These are phyloP conservation scores for Zizania latifolia DNA, from an alignment of 176 grass and related monocot species.

Conservation along the genomic window DNA sequence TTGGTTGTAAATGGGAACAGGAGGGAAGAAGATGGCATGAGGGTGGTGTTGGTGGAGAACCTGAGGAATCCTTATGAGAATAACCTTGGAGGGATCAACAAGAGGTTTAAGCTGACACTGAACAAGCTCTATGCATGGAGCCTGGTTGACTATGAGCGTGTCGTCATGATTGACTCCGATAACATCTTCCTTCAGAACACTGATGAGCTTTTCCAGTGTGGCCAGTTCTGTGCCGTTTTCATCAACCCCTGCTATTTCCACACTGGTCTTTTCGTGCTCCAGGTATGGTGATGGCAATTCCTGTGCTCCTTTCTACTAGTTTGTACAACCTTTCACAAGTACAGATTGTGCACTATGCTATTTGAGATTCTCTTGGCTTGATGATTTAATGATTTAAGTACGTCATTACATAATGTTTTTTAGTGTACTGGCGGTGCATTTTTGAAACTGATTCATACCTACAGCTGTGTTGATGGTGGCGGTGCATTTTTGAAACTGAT, in stretches of 20 bases:
- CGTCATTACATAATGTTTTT: too few relatives aligned
- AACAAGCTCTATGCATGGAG: conserved; percentile 99
- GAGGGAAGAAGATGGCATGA: conserved; percentile 88
- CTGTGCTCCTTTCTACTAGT: neutral
- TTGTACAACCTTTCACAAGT: too few relatives aligned
- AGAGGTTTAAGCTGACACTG: conserved; percentile 82
- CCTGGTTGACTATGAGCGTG: conserved; percentile 76
- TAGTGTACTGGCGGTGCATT: neutral
- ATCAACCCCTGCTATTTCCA: conserved; percentile 99
- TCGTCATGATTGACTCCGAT: conserved; percentile 92
- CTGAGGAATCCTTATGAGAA: conserved; percentile 90
- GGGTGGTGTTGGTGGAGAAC: conserved; percentile 76
- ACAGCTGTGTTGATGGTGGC: neutral
- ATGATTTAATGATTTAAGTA: too few relatives aligned
- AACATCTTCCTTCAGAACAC: conserved; percentile 92
- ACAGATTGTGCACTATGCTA: neutral
- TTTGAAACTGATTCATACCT: neutral
- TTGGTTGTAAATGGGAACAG: conserved; percentile 28
- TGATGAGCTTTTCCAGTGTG: conserved; percentile 93
- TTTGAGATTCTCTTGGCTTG: conserved; percentile 2
- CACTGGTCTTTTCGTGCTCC: conserved; percentile 93
- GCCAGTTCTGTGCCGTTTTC: conserved; percentile 95
- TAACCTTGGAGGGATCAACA: conserved; percentile 70
- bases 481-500: too few relatives aligned
- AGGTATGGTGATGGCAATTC: conserved; percentile 36